Evolutionary conservation across 352 stramenopile species (phyloP), one percentile per base, ranked within the genome.

Genomic region (Phytopythium montanum): DNA sequence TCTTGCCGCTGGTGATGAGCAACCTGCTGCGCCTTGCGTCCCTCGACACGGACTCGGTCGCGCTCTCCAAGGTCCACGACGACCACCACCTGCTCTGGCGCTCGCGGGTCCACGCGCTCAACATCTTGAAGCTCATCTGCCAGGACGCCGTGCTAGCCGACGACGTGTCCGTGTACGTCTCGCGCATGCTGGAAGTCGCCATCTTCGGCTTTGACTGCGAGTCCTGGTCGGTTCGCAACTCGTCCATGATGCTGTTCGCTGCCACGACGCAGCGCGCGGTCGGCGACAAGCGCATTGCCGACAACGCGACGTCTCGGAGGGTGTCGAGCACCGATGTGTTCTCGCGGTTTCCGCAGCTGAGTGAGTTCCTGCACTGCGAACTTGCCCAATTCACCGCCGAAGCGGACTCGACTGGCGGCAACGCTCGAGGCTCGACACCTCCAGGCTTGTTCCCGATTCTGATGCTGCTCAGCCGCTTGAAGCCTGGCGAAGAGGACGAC

Each of bases 221-320:
- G 13, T 90, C 79, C 3, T 97, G 87, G 87, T 85, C 88, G 1
- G 90, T 97, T 26, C 85, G 90, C 28, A 97, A 97, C 71, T 96
- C 87, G 38, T 81, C 86, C 1, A 97, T 96, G 88, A 97, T 97
- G 90, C 79, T 97, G 42, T 96, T 96, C 50, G 80, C 86, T 3
- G 88, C 88, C 0, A 75, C 81, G 3, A 89, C 82, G 2, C 85
- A 94, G 61, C 80, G 87, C 48, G 85, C 80, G 23, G 79, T 95
- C 44, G 85, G 83, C 48, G 85, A 94, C 60, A 94, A 95, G 59
- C 81, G 87, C 31, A 85, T 94, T 59, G 85, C 85, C 13, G 87
- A 94, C 52, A 82, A 82, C 25, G 75, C 76, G 28, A 83, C 72
- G 8, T 56, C 64, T n/a, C 62, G 80, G 58, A 82, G 86, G 44